Base-by-base conservation (phyloP, 495 filamentous ascomycete genomes). In the Pseudotulostoma volvatum region DNA sequence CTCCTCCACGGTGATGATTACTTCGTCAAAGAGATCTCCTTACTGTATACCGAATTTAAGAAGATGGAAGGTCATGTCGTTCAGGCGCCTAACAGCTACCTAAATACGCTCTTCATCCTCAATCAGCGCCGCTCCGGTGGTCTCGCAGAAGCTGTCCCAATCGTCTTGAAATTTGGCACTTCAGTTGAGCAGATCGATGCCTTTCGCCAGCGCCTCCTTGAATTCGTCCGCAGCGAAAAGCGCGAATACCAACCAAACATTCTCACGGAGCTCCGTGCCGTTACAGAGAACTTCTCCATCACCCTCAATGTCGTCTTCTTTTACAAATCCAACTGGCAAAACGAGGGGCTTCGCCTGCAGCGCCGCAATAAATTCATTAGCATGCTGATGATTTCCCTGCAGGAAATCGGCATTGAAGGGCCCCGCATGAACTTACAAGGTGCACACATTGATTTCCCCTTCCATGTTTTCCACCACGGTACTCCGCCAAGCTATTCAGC, bases 1-100 rank as follows among this genome's bases (percentile, higher is more conserved):
- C 49, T 67, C 11, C 70, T 84, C 54, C 66, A 70, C 13, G 85
- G 86, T 17, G 87, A 95, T 51, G 86, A 93, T 48, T 95, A 94
- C 60, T 93, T 93, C 43, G 85, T 97, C 38, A 87, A 93, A 40
- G 83, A 94, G 45, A 87, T 95, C 33, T 79, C 85, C 5, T 66
- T 96, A n/a, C 72, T 97, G 7, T 94, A 86, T 51, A 95, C 90
- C 18, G 90, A 95, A 51, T 93, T 95, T 65, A 95, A 94, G 63
- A 96, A 95, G 63, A 85, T 94, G 77, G 78, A 94, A 51, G 88
- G 88, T 9, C 86, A 94, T 44, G 74, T 94, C 9, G 88, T 96
- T 2, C 88, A 96, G 54, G 90, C 88, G 0, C 90, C 90, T 3
- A 96, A 96, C 67, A 88, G 77, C 40, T 78, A 93, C 37, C 69